Evolutionary conservation across 192 early-diverging fungal species (phyloP), one percentile per base, ranked within the genome.

Genomic region (Linnemannia elongata): DNA sequence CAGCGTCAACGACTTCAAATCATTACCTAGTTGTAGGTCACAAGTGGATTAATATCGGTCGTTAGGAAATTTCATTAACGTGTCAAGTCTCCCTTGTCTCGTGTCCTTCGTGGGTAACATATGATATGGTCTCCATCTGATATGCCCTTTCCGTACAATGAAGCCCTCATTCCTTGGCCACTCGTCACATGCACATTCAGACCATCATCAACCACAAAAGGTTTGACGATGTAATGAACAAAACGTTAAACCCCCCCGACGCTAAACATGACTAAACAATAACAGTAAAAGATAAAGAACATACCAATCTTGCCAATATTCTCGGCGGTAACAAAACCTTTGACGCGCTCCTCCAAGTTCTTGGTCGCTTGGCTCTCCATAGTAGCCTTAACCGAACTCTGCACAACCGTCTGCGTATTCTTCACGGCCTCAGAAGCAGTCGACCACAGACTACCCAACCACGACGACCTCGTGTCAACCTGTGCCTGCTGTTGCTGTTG

Each of bases 301-400:
- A n/a, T 88, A 92, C 91, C 89, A 77, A 93, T 85, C 78, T 93
- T 93, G 60, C 89, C 90, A 88, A 93, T 92, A 76, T 89, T 90
- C 63, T 93, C 92, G 15, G 90, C 91, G 74, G 90, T 93, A 1
- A 93, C 91, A 49, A 91, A 84, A 18, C 87, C 85, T 72, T 92
- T 92, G 20, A 93, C 89, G 54, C 88, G 89, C 60, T 90, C 89
- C 77, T 93, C 92, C 1, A 92, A 72, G 41, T 87, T 90, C 54
- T 86, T 87, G 41, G 89, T 83, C 7, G 89, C 82, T 45, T 91
- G 89, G 15, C 89, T 88, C 38, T 88, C 88, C 77, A 91, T 88
- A 22, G 91, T 90, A 41, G 89, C 88, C 47, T 90, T 90, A 70
- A 90, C 90, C 44, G 91, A 89, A 39, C 89, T 86, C 63, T 93